Percentiles rank a stretch among this genome's conserved stretches.
Conservation (phyloP, 176 grass and related monocot species). For the Avena atlantica region DNA sequence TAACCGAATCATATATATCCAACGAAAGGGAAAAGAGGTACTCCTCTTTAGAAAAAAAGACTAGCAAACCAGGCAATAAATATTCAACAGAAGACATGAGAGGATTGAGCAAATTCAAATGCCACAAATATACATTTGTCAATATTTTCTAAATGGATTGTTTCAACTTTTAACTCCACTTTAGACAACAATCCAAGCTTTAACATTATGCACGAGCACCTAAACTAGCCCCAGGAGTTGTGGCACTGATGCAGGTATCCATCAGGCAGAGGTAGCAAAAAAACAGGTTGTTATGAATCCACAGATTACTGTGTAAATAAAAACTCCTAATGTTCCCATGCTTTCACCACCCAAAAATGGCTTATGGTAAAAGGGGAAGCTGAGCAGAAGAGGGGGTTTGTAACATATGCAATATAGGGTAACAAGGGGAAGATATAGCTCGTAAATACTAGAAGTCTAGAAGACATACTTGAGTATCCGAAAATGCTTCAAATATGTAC, state of each 20-base stretch:
- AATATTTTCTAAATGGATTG: background rate
- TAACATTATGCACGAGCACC: background rate
- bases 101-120: background rate
- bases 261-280: background rate
- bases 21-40: background rate
- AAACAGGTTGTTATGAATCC: background rate
- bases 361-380: background rate
- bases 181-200: background rate
- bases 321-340: background rate
- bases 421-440: background rate
- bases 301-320: background rate
- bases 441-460: background rate
- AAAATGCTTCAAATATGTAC: background rate
- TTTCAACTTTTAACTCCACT: background rate
- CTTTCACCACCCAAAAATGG: background rate
- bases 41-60: background rate
- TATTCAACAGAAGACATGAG: conserved; percentile 1
- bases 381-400: background rate
- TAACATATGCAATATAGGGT: conserved; percentile 19
- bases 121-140: background rate
- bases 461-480: conserved; percentile 16
- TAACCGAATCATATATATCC: background rate
- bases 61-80: background rate
- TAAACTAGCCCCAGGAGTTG: background rate
- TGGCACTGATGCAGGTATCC: background rate